phyloP scores from a whole-genome alignment of 441 rosid genomes.

The Manihot esculenta region DNA sequence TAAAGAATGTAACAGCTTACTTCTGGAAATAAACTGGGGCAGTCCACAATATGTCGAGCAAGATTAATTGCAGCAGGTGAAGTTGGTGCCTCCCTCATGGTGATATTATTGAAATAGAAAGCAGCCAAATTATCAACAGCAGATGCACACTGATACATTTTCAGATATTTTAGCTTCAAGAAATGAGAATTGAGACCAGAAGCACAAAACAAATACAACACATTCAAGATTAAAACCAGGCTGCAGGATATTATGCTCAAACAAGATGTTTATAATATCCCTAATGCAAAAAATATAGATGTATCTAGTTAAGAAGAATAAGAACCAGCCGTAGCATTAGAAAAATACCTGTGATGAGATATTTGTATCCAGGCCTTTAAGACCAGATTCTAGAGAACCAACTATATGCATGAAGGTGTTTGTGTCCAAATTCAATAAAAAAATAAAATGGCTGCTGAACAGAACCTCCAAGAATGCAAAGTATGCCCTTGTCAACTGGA shows the following conservation, averaged over 20 bases:
- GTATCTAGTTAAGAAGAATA: not conserved
- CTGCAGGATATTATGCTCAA: not conserved
- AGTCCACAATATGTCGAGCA: too few relatives aligned
- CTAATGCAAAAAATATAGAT: not conserved
- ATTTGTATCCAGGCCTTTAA: conserved; percentile 80
- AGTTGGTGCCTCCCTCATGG: too few relatives aligned
- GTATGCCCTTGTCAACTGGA: conserved; percentile 93
- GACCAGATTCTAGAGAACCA: conserved; percentile 97
- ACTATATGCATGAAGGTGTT: conserved; percentile 93
- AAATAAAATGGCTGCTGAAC: conserved; percentile 69
- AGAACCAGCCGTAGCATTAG: not conserved
- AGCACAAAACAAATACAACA: not conserved
- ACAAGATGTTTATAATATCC: conserved; percentile 9
- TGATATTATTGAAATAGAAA: too few relatives aligned
- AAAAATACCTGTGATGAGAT: conserved; percentile 91
- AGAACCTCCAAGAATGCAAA: conserved; percentile 93
- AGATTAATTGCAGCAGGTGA: too few relatives aligned
- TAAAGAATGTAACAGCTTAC: too few relatives aligned
- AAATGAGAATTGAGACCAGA: conserved; percentile 4
- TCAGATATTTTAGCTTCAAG: conserved; percentile 9
- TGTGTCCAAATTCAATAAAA: too few relatives aligned
- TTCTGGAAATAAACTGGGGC: too few relatives aligned
- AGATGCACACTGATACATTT: conserved; percentile 79
- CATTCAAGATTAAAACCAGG: not conserved
- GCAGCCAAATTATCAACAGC: conserved; percentile 95